A percentile compares a stretch with the other conserved stretches of the same genome.
Conservation (phyloP, 2,329 filamentous ascomycete species). For the Colletotrichum sp. region DNA sequence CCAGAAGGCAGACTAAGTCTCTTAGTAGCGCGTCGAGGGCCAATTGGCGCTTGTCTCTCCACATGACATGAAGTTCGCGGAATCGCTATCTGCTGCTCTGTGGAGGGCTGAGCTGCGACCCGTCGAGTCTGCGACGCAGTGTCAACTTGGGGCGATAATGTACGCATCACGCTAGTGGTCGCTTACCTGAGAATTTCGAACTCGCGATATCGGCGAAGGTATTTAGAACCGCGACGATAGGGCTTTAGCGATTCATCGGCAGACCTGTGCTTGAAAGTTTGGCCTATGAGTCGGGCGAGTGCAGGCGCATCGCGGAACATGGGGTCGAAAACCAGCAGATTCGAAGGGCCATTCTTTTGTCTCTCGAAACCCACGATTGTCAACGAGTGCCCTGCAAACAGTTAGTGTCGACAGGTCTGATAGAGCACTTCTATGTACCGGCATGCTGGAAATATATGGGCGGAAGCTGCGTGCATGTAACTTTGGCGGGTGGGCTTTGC, state of each 20-base stretch:
- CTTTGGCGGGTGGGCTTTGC: constrained; percentile 58
- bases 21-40: background rate
- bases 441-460: constrained; percentile 92
- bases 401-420: background rate
- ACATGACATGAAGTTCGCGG: background rate
- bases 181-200: constrained; percentile 72
- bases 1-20: constrained; percentile 29
- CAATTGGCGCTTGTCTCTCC: background rate
- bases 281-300: constrained; percentile 64
- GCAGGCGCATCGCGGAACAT: constrained; percentile 74
- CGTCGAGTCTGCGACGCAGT: background rate
- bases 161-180: background rate
- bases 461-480: constrained; percentile 75
- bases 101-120: background rate
- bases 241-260: constrained; percentile 66
- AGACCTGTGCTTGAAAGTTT: constrained; percentile 46
- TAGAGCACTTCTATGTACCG: constrained; percentile 45
- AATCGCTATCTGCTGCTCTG: background rate
- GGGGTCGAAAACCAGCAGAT: constrained; percentile 88
- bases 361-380: constrained; percentile 88
- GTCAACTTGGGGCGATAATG: background rate
- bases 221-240: constrained; percentile 74
- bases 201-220: constrained; percentile 73
- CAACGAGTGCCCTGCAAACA: constrained; percentile 75
- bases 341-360: constrained; percentile 64